phyloP scores from a whole-genome alignment of 2,329 filamentous ascomycete species.

The Ceratocystiopsis sp. region DNA sequence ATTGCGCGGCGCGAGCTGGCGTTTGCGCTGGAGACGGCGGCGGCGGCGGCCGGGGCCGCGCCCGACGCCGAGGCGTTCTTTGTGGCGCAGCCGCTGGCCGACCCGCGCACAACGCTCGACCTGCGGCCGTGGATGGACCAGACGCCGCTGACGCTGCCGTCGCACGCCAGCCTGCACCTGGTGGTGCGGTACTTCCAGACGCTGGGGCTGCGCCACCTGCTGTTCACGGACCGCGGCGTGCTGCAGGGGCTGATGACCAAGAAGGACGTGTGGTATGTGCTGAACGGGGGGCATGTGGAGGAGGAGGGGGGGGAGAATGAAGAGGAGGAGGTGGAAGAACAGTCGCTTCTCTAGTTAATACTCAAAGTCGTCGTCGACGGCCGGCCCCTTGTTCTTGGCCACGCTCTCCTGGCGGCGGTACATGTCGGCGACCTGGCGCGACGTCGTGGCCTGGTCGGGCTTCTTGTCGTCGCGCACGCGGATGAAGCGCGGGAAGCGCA shows the following conservation, averaged over 20 bases:
- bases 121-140: slow-evolving; percentile 97
- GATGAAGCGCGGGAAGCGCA: slow-evolving; percentile 88
- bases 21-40: slow-evolving; percentile 56
- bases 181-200: slow-evolving; percentile 89
- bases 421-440: slow-evolving; percentile 85
- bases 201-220: slow-evolving; percentile 74
- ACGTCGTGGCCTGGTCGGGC: slow-evolving; percentile 72
- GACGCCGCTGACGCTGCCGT: slow-evolving; percentile 80
- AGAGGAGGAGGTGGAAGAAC: not conserved
- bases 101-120: slow-evolving; percentile 64
- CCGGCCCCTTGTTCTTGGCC: slow-evolving; percentile 65
- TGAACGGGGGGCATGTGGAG: slow-evolving; percentile 52
- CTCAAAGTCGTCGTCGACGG: slow-evolving; percentile 94
- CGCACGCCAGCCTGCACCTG: slow-evolving; percentile 60
- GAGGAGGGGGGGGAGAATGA: not conserved
- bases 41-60: slow-evolving; percentile 39
- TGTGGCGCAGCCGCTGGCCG: slow-evolving; percentile 59
- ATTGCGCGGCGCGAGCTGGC: slow-evolving; percentile 81
- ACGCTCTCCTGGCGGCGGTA: slow-evolving; percentile 90
- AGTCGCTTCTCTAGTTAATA: slow-evolving; percentile 37
- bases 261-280: slow-evolving; percentile 90
- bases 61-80: slow-evolving; percentile 73
- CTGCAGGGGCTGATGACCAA: slow-evolving; percentile 82
- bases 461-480: slow-evolving; percentile 91
- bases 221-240: slow-evolving; percentile 69